These are phyloP conservation scores for Aspergillus proliferans DNA, from an alignment of 2,329 filamentous ascomycete species.

Conservation along the genomic window DNA sequence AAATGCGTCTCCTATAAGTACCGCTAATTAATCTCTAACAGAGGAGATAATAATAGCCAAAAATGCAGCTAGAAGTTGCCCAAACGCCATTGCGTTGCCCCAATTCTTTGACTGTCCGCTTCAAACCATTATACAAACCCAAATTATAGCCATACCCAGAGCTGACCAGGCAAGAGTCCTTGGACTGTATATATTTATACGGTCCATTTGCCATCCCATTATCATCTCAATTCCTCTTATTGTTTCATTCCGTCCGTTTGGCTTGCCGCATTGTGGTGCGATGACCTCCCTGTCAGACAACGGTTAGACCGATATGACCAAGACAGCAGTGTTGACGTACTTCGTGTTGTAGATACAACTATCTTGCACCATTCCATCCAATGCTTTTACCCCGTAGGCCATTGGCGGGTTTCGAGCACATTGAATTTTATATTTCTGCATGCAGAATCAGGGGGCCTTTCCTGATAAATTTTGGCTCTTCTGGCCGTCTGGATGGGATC, in stretches of 20 bases:
- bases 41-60: not conserved
- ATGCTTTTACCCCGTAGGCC: not conserved
- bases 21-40: not conserved
- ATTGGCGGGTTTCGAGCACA: not conserved
- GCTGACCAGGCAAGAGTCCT: not conserved
- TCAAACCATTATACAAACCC: not conserved
- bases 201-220: not conserved
- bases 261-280: not conserved
- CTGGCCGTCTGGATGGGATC: too few relatives aligned
- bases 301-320: too few relatives aligned
- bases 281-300: not conserved
- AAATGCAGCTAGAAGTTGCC: not conserved
- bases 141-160: not conserved
- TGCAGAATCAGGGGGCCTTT: too few relatives aligned
- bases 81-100: not conserved
- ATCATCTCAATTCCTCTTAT: not conserved
- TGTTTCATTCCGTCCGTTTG: not conserved
- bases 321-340: not conserved
- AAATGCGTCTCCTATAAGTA: too few relatives aligned
- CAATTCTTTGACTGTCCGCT: not conserved
- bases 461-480: too few relatives aligned
- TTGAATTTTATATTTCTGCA: too few relatives aligned
- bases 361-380: not conserved
- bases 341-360: not conserved
- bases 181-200: not conserved